Evolutionary conservation across 2,329 filamentous ascomycete species (phyloP), one percentile per base, ranked within the genome.

Genomic region (Apiospora aurea): DNA sequence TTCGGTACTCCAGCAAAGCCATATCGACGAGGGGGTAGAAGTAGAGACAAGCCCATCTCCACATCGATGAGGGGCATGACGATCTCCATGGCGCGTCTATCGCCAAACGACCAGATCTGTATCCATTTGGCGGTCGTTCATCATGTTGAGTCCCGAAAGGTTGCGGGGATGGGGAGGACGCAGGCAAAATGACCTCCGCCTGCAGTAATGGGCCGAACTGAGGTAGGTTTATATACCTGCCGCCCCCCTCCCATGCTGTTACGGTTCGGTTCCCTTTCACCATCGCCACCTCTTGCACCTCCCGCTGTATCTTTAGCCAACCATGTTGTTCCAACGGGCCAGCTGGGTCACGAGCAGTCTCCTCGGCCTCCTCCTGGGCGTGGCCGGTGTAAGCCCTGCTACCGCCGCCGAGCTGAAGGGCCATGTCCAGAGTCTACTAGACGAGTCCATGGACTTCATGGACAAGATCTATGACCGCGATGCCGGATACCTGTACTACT

Each of bases 401-500:
- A 26, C 26, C 26, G 26, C 53, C 57, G 67, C 44, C n/a, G 67
- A 73, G 67, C n/a, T 71, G 34, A 71, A 51, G 4, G 67, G 34
- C 13, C 53, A 64, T 41, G 77, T 79, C 8, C 79, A 81, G 66
- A 70, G 75, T 13, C 75, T 83, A n/a, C 80, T 85, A 66, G 78
- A 83, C 69, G 81, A 85, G 77, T 85, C 84, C 1, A 86, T 86
- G 84, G 73, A 77, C 1, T 83, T 83, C 76, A 76, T 86, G 77
- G 86, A 87, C 74, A 78, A 79, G 6, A 83, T 82, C 47, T 87
- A 86, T 73, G 86, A 87, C 71, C 74, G 80, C 2, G 75, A 77
- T 5, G 82, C 81, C 43, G 82, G 81, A 0, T 87, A 87, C 74
- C 74, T 87, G 34, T 85, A 83, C 75, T 80, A 81, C 41, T 79